Percentiles rank a stretch among this genome's conserved stretches.
phyloP scores from a whole-genome alignment of 2,329 filamentous ascomycete species.

The Ophiostoma perfectum region DNA sequence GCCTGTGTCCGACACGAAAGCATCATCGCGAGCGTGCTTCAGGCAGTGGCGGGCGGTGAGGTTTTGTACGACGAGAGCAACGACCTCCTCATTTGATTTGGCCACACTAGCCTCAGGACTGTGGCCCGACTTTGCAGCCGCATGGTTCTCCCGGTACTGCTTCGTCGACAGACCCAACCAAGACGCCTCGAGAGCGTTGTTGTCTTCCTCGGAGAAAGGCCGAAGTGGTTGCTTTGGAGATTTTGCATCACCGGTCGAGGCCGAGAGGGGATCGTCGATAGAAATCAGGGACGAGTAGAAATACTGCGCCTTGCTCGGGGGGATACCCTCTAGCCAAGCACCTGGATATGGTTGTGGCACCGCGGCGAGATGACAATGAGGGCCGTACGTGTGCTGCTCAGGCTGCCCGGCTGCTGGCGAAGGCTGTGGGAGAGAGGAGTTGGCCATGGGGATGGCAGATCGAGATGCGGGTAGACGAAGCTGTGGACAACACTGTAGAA shows the following conservation, averaged over 20 bases:
- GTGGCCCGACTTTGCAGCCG: slow-evolving; percentile 34
- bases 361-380: slow-evolving; percentile 53
- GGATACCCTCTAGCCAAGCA: slow-evolving; percentile 44
- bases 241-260: slow-evolving; percentile 37
- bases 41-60: slow-evolving; percentile 44
- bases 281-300: slow-evolving; percentile 79
- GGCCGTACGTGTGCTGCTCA: slow-evolving; percentile 51
- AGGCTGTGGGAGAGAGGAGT: not conserved
- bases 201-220: slow-evolving; percentile 75
- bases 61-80: slow-evolving; percentile 39
- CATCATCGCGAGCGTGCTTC: slow-evolving; percentile 40
- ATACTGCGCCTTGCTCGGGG: slow-evolving; percentile 64
- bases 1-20: slow-evolving; percentile 32
- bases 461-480: not conserved
- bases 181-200: slow-evolving; percentile 69
- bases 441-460: not conserved
- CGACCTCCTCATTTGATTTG: slow-evolving; percentile 35
- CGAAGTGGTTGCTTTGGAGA: slow-evolving; percentile 56
- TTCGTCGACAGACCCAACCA: slow-evolving; percentile 60
- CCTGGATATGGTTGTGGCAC: slow-evolving; percentile 37
- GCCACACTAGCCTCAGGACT: slow-evolving; percentile 32
- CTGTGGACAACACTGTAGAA: too few species aligned
- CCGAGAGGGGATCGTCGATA: slow-evolving; percentile 82
- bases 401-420: not conserved
- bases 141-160: slow-evolving; percentile 45